phyloP scores from a whole-genome alignment of 306 rosid genomes.

The Dryas alaskensis region DNA sequence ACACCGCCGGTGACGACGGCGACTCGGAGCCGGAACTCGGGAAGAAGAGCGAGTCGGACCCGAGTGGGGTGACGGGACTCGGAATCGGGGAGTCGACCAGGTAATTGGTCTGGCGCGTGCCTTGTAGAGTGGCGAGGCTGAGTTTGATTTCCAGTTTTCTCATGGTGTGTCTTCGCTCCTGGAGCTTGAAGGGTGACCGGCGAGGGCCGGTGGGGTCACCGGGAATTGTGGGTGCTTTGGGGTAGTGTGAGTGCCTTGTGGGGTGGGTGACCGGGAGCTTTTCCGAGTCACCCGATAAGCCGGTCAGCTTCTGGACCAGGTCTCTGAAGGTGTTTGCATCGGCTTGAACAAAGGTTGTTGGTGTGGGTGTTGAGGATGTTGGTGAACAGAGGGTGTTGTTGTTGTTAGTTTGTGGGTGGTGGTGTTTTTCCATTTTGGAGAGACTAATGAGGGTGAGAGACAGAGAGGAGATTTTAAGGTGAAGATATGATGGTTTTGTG shows the following conservation, averaged over 20 bases:
- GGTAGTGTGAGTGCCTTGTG: constrained; percentile 20
- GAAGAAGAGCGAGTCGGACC: constrained; percentile 22
- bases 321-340: constrained; percentile 42
- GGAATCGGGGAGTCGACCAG: constrained; percentile 30
- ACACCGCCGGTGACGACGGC: constrained; percentile 26
- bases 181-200: constrained; percentile 50
- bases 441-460: neutral
- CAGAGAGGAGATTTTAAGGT: neutral
- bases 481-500: neutral
- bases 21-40: constrained; percentile 32
- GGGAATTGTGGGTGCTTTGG: constrained; percentile 14
- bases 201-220: constrained; percentile 36
- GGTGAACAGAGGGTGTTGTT: constrained; percentile 21
- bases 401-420: neutral
- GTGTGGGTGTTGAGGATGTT: constrained; percentile 31
- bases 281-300: constrained; percentile 40
- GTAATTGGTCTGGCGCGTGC: constrained; percentile 1
- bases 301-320: constrained; percentile 51
- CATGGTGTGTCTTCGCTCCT: constrained; percentile 45
- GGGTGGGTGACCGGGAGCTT: constrained; percentile 37
- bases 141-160: constrained; percentile 46
- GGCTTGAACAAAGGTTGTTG: constrained; percentile 54
- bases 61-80: constrained; percentile 41
- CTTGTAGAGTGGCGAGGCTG: constrained; percentile 31
- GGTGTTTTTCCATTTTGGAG: constrained; percentile 17